Percentiles rank a stretch among this genome's conserved stretches.
Conservation (phyloP, 208 protist species). For the Leptomonas pyrrhocoris region DNA sequence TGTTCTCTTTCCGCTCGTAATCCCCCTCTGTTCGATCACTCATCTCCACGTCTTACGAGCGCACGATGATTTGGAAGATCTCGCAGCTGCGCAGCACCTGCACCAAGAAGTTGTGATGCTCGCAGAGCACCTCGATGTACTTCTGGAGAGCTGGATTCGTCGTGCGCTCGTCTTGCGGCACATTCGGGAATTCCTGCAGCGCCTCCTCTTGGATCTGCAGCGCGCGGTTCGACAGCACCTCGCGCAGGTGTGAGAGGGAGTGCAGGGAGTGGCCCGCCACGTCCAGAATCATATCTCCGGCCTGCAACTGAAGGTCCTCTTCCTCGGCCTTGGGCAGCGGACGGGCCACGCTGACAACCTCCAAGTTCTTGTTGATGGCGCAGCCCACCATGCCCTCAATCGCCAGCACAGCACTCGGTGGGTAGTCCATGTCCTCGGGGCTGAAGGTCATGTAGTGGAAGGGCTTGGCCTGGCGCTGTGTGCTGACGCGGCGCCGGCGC, state of each 20-base stretch:
- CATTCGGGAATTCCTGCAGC: conserved; percentile 69
- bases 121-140: conserved; percentile 85
- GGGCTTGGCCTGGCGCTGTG: conserved; percentile 60
- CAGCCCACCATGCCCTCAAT: conserved; percentile 86
- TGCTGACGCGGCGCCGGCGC: conserved; percentile 54
- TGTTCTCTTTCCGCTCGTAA: background rate
- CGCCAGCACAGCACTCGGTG: conserved; percentile 67
- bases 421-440: conserved; percentile 87
- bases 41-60: conserved; percentile 39
- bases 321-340: conserved; percentile 71
- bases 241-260: conserved; percentile 84
- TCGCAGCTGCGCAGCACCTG: conserved; percentile 88
- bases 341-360: conserved; percentile 77
- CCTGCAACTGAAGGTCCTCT: conserved; percentile 82
- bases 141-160: conserved; percentile 82
- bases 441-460: conserved; percentile 91
- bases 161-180: conserved; percentile 61
- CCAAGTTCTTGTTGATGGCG: conserved; percentile 87
- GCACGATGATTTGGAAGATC: conserved; percentile 88
- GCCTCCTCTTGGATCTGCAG: conserved; percentile 88
- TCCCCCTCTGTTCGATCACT: background rate
- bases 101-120: conserved; percentile 90
- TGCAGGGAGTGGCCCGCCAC: conserved; percentile 81
- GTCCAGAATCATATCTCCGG: conserved; percentile 89
- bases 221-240: conserved; percentile 74